A percentile compares a stretch with the other conserved stretches of the same genome.
These are phyloP conservation scores for Saprolegnia parasitica DNA, from an alignment of 352 stramenopile genomes.

Conservation along the genomic window DNA sequence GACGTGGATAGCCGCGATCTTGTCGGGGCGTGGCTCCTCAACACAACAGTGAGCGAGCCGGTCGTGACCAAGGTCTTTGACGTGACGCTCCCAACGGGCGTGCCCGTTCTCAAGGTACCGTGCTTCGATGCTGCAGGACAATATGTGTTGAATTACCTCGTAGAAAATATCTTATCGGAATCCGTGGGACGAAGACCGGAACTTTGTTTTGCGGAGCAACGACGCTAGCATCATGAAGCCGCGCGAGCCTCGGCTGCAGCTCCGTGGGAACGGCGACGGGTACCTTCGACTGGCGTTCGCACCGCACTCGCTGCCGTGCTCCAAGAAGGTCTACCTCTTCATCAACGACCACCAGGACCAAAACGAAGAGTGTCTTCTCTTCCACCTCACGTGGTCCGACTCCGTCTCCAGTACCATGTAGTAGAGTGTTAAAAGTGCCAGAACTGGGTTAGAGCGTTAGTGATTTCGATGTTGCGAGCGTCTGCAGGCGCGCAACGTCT, in stretches of 20 bases:
- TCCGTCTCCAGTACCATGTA: neutral
- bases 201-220: slow-evolving; percentile 80
- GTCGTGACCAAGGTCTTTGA: slow-evolving; percentile 91
- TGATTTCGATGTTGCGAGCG: too few relatives aligned
- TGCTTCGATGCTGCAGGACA: neutral
- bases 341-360: slow-evolving; percentile 90
- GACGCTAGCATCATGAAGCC: slow-evolving; percentile 62
- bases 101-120: slow-evolving; percentile 57
- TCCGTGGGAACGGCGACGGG: slow-evolving; percentile 28
- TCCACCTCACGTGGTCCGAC: slow-evolving; percentile 54
- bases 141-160: neutral
- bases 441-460: too few relatives aligned
- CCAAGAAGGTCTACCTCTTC: slow-evolving; percentile 84
- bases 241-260: slow-evolving; percentile 50
- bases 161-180: slow-evolving; percentile 92
- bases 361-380: slow-evolving; percentile 91
- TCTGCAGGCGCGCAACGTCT: neutral
- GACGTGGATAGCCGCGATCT: slow-evolving; percentile 88
- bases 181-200: slow-evolving; percentile 83
- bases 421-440: neutral
- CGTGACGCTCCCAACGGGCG: slow-evolving; percentile 54
- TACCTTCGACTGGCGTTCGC: slow-evolving; percentile 31
- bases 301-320: slow-evolving; percentile 35
- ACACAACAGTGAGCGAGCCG: slow-evolving; percentile 64
- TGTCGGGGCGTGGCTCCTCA: slow-evolving; percentile 84